Percentiles rank a stretch among this genome's conserved stretches.
Conservation (phyloP, 2,329 filamentous ascomycete genomes). For the Pestalotiopsis sp. region DNA sequence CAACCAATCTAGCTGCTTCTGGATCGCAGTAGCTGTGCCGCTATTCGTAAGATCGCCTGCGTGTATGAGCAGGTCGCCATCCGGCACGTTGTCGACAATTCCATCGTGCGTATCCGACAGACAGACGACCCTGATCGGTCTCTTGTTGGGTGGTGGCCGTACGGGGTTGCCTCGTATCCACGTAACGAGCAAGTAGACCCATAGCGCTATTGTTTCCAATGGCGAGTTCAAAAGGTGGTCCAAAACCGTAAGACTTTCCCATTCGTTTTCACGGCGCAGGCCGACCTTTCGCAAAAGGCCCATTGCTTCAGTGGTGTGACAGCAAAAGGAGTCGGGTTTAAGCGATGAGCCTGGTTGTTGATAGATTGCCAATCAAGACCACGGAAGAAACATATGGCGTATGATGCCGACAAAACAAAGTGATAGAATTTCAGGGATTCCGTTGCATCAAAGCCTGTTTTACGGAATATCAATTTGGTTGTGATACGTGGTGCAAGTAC, state of each 20-base stretch:
- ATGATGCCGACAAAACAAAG: background rate
- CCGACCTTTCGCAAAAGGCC: conserved; percentile 46
- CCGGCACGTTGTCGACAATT: conserved; percentile 61
- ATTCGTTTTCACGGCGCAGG: conserved; percentile 49
- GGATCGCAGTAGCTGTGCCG: conserved; percentile 74
- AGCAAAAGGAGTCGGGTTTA: background rate
- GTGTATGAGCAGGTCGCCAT: conserved; percentile 85
- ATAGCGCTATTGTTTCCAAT: conserved; percentile 62
- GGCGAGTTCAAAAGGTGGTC: conserved; percentile 71
- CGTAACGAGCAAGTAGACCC: conserved; percentile 66
- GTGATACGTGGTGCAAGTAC: background rate
- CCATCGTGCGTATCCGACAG: conserved; percentile 86
- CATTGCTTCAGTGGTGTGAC: conserved; percentile 34
- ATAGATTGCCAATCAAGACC: background rate
- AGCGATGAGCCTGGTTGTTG: background rate
- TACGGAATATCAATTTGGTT: background rate
- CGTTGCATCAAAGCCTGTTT: background rate
- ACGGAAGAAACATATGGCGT: background rate
- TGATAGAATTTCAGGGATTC: background rate
- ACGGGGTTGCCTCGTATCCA: conserved; percentile 69
- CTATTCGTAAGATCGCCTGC: conserved; percentile 81
- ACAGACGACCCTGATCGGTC: conserved; percentile 76
- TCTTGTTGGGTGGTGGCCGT: conserved; percentile 54
- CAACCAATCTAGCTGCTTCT: conserved; percentile 85
- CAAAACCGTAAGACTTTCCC: conserved; percentile 55